Percentiles rank a stretch among this genome's conserved stretches.
phyloP scores from a whole-genome alignment of 139 green algal species.

The Asterochloris sp. region DNA sequence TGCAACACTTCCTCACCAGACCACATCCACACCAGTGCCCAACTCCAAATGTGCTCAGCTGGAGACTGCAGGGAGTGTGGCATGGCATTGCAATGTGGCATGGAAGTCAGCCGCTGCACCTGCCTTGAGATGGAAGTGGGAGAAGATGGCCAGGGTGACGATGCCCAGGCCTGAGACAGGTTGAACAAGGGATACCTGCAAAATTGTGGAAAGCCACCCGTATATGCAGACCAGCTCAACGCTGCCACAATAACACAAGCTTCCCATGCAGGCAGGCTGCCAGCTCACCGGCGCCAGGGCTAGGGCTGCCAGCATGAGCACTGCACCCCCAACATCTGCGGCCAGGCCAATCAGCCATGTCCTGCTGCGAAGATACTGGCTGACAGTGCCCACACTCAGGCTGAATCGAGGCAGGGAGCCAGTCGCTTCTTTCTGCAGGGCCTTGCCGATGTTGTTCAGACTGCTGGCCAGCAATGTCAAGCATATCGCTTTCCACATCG shows the following conservation, averaged over 20 bases:
- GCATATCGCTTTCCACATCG: constrained; percentile 60
- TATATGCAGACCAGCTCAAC: background rate
- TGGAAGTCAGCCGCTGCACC: background rate
- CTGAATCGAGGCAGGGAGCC: constrained; percentile 56
- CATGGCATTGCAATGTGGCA: background rate
- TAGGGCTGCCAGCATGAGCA: constrained; percentile 84
- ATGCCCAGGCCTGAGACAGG: constrained; percentile 80
- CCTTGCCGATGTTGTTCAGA: constrained; percentile 85
- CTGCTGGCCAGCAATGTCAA: constrained; percentile 73
- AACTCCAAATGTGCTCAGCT: background rate
- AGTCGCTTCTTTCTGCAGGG: constrained; percentile 83
- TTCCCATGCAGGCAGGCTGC: background rate
- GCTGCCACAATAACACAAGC: background rate
- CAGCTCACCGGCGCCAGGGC: constrained; percentile 66
- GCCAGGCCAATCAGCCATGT: constrained; percentile 70
- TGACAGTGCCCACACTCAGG: constrained; percentile 53
- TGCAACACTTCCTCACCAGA: background rate
- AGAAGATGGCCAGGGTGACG: constrained; percentile 79
- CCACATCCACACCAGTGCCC: background rate
- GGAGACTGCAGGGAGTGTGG: background rate
- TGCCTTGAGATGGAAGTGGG: constrained; percentile 77
- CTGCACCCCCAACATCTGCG: constrained; percentile 67
- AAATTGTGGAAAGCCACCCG: background rate
- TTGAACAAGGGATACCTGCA: constrained; percentile 84
- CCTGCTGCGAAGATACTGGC: constrained; percentile 48